Base-by-base conservation (phyloP, 202 grass and related monocot species). In the Setaria viridis region DNA sequence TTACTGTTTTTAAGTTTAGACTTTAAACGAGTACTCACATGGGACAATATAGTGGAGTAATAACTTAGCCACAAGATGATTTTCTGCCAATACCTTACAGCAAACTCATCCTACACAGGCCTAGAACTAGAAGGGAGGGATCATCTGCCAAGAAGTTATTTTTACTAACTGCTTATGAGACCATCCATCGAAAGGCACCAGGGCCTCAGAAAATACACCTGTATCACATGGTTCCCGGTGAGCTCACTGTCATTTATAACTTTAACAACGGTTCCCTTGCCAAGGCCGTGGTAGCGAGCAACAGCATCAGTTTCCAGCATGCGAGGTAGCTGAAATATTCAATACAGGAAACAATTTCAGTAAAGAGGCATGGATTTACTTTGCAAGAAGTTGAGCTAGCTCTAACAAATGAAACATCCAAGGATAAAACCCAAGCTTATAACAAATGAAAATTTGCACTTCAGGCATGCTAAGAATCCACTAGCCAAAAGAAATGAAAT, bases 241-340 rank as follows among this genome's bases (percentile, higher is more conserved):
- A 92, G 88, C 80, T 99, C 93, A 10, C 88, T 86, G 46, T 96
- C 92, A 41, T 91, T 96, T 50, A 58, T 87, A 55, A 99, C 86
- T 83, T 92, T 99, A 86, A 99, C 46, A 34, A 99, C 68, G 1
- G 92, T 92, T 72, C 96, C 93, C 82, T 96, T 99, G 82, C 75
- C 72, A 35, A 92, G 92, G 62, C 93, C 97, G 14, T 93, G 90
- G 69, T 96, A 96, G 53, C 97, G 88, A 85, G 97, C 81, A 90
- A 96, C 70, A 67, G 97, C 85, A 94, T 96, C 97, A 30, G 21
- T 91, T 79, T 92, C 93, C 33, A 93, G 88, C 97, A 99, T 96
- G 35, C 82, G 93, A 70, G 97, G 97, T 58, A 99, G 54, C 97
- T 94, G 85, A 82, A 89, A 81, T 34, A 82, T 72, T 73, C 67